Conservation (phyloP, 495 filamentous ascomycete species). For the Amphirosellinia nigrospora region DNA sequence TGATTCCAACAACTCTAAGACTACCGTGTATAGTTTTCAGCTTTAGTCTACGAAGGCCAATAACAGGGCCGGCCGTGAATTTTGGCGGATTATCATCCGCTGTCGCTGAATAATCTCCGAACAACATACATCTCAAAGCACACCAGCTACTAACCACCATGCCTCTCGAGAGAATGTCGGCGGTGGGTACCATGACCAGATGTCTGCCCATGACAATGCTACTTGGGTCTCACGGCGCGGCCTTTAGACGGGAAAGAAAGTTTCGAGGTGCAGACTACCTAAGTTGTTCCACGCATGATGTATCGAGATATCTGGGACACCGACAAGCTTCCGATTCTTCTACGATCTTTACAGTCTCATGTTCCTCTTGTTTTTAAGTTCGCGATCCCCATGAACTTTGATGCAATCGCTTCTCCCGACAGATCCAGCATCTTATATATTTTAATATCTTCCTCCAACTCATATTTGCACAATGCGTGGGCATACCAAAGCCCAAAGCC, state of each 20-base stretch:
- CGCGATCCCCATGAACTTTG: neutral
- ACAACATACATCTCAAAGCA: conserved; percentile 1
- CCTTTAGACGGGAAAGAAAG: neutral
- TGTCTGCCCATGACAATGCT: neutral
- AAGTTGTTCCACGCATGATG: conserved; percentile 8
- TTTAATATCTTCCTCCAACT: neutral
- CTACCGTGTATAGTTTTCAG: no score
- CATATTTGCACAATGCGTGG: conserved; percentile 8
- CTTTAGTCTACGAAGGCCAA: no score
- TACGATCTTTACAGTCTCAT: neutral
- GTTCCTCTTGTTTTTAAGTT: conserved; percentile 3
- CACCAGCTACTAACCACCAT: no score
- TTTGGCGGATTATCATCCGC: neutral
- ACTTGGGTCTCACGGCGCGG: conserved; percentile 3
- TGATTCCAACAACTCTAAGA: no score
- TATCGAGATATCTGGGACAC: neutral
- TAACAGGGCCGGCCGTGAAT: no score
- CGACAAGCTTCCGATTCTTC: neutral
- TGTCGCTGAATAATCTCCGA: neutral
- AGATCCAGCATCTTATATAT: neutral
- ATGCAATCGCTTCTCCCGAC: neutral
- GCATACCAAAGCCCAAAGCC: neutral
- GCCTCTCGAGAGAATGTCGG: neutral
- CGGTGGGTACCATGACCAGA: neutral
- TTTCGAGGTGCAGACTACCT: neutral